phyloP scores from a whole-genome alignment of 1,284 basidiomycete genomes.

The Cutaneotrichosporon spelunceum region DNA sequence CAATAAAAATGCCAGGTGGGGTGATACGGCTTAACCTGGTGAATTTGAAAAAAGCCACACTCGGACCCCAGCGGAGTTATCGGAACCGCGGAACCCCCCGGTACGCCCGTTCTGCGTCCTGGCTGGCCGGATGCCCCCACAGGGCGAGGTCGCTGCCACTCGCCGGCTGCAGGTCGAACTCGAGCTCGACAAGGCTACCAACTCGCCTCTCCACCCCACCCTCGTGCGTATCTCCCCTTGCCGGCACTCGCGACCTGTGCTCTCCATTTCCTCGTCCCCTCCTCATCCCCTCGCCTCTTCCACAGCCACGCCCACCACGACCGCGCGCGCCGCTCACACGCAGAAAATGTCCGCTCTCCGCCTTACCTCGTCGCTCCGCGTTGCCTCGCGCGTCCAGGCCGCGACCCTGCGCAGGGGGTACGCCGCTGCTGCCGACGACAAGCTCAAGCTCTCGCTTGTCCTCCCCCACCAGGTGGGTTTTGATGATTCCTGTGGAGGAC shows the following conservation, averaged over 20 bases:
- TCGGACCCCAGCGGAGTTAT: slow-evolving; percentile 1
- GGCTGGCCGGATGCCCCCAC: neutral
- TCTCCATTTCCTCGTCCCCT: neutral
- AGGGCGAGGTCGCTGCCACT: slow-evolving; percentile 5
- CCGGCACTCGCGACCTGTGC: neutral
- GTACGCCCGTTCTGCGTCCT: slow-evolving; percentile 4
- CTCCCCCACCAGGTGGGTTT: slow-evolving; percentile 84
- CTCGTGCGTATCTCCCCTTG: slow-evolving; percentile 3
- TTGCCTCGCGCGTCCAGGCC: slow-evolving; percentile 37
- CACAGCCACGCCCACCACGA: neutral
- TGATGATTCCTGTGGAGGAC: neutral
- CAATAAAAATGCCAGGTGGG: neutral
- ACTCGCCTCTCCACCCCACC: slow-evolving; percentile 8
- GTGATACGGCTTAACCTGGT: neutral
- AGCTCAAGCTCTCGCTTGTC: slow-evolving; percentile 76
- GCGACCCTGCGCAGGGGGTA: slow-evolving; percentile 68
- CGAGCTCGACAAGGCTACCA: neutral
- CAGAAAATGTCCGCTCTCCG: slow-evolving; percentile 43
- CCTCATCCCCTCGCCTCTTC: neutral
- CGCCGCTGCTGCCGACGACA: slow-evolving; percentile 66
- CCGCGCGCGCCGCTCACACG: slow-evolving; percentile 10
- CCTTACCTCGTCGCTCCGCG: slow-evolving; percentile 47
- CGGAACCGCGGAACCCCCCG: neutral
- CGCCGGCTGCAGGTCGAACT: slow-evolving; percentile 2
- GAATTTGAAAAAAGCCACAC: slow-evolving; percentile 8